Evolutionary conservation across 768 basidiomycete genomes (phyloP), one percentile per base, ranked within the genome.

Genomic region (Mycena haematopus): DNA sequence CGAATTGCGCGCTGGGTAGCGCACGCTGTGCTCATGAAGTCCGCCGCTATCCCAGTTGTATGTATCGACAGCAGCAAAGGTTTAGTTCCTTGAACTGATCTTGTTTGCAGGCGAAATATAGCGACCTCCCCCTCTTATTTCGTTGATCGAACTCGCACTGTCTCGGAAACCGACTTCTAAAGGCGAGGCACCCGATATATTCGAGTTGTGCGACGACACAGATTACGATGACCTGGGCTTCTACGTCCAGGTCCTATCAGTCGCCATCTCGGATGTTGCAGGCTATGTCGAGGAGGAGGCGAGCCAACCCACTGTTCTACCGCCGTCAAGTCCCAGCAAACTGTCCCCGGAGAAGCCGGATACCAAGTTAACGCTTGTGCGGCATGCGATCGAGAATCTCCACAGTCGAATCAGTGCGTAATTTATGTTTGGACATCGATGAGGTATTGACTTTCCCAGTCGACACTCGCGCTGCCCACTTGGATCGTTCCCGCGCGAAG

Each of bases 401-500:
- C 63, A 68, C 55, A 60, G 67, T 27, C 56, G 60, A 22, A 68
- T 68, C n/a, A 49, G 67, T 68, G 19, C 17, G 58, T 54, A 31
- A 33, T 36, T 59, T 55, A n/a, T 9, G 6, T 49, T 52, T n/a
- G 10, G 15, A 29, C 13, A 9, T 47, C 11, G 57, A 14, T 11
- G 8, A 38, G 40, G 29, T 45, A 40, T 58, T 57, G 42, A 38
- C 25, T 40, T 36, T n/a, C 45, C 14, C 61, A 91, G 90, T 84
- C 49, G 91, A 93, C 70, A 87, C 86, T 3, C 87, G 90, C 49
- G 90, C 89, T 27, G 85, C 87, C 2, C 85, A 90, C 72, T 79
- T 93, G 35, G 91, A 92, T 64, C 86, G 92, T 50, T 91, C 91
- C 2, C 82, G 88, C 58, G 82, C 86, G 5, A 93, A 93, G 67